These are phyloP conservation scores for Aphanomyces invadans DNA, from an alignment of 352 stramenopile genomes.

Conservation along the genomic window DNA sequence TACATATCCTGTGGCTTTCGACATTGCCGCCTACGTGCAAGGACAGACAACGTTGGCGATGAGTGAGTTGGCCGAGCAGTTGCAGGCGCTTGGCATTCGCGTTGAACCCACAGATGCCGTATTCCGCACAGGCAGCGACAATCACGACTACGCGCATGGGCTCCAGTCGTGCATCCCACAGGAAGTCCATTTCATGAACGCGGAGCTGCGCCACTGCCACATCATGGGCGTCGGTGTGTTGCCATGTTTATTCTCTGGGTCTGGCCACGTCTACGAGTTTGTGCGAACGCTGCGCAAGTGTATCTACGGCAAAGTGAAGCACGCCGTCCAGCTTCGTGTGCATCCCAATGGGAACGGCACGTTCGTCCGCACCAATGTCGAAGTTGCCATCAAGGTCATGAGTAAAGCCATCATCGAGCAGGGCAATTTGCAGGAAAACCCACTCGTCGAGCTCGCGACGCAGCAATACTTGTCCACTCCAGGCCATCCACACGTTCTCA, in stretches of 20 bases:
- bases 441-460: slow-evolving; percentile 71
- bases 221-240: slow-evolving; percentile 70
- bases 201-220: slow-evolving; percentile 62
- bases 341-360: slow-evolving; percentile 59
- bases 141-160: slow-evolving; percentile 62
- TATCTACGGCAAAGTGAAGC: slow-evolving; percentile 85
- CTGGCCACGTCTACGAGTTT: slow-evolving; percentile 76
- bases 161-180: slow-evolving; percentile 75
- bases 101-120: slow-evolving; percentile 55
- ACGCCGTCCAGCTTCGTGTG: slow-evolving; percentile 76
- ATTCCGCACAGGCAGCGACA: slow-evolving; percentile 68
- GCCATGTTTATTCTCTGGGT: slow-evolving; percentile 71
- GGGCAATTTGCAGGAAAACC: slow-evolving; percentile 82
- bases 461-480: slow-evolving; percentile 77
- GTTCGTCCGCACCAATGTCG: slow-evolving; percentile 69
- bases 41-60: background rate
- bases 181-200: slow-evolving; percentile 83
- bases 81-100: slow-evolving; percentile 73
- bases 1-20: slow-evolving; percentile 9
- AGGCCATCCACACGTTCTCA: slow-evolving; percentile 77
- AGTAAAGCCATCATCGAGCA: slow-evolving; percentile 83
- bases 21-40: too few relatives aligned
- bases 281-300: slow-evolving; percentile 80
- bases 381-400: slow-evolving; percentile 85
- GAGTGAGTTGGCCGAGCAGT: slow-evolving; percentile 64